Evolutionary conservation across 805 yeast species (phyloP), one percentile per base, ranked within the genome.

Genomic region (Monosporozyma yasuniensis): DNA sequence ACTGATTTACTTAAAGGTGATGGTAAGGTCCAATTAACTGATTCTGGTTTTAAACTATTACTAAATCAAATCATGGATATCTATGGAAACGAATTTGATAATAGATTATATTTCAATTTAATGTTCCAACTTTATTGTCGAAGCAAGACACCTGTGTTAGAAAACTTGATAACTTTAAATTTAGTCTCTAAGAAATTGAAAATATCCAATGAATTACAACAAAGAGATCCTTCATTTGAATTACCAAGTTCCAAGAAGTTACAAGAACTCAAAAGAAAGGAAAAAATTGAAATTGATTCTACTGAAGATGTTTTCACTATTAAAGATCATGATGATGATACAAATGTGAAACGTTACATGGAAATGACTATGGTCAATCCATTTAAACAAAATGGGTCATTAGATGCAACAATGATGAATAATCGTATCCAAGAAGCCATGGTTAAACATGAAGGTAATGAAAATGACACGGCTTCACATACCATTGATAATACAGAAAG

Each of bases 301-400:
- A 19, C 44, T 7, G 22, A 42, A 7, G 42, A 35, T 14, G 48
- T 41, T 8, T 23, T 21, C 18, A 46, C 49, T 10, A 44, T 49
- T 11, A 28, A 27, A 3, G 58, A 54, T 3, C 28, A 41, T 9
- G 49, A 45, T 3, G 60, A 56, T 35, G 66, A 60, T 14, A 44
- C 47, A 9, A 57, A 57, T 16, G 61, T 60, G 9, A 56, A 53
- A 42, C 57, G 46, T 35, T 58, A 51, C 28, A 51, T 63, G 55
- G 68, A 66, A 47, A 62, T 66, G 64, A 66, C 70, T 1, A 66
- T 65, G 69, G 65, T 65, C 4, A 63, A 64, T 39, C 68, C 68
- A 6, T 58, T 59, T 43, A 55, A 52, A 4, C 54, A 52, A 23
- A 54, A 53, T 10, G 46, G 59, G 28, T 38, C 56, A 8, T 27